phyloP scores from a whole-genome alignment of 441 rosid species.

The Eutrema salsugineum region DNA sequence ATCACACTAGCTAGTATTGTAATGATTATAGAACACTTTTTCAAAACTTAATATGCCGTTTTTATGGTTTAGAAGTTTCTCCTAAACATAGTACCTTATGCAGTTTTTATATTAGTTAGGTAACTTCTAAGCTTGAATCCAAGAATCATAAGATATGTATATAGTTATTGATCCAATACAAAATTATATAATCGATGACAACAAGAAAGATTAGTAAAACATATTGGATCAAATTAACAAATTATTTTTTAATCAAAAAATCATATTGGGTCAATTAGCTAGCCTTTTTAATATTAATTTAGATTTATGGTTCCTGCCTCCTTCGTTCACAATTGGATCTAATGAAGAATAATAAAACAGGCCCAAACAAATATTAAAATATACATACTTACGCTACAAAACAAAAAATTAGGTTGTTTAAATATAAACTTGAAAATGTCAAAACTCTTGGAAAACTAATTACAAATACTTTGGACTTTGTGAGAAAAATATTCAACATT shows the following conservation, averaged over 20 bases:
- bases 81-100: background rate
- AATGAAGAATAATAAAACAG: background rate
- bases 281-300: background rate
- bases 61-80: background rate
- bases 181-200: background rate
- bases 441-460: conserved; percentile 19
- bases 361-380: background rate
- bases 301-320: background rate
- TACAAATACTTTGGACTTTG: background rate
- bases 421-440: conserved; percentile 23
- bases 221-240: background rate
- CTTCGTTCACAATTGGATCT: conserved; percentile 10
- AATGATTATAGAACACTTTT: background rate
- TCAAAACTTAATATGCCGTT: background rate
- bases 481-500: conserved; percentile 23
- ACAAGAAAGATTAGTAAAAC: background rate
- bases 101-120: background rate
- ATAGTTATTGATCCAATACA: background rate
- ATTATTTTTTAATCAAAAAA: no score
- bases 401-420: background rate
- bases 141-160: background rate
- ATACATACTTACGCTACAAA: conserved; percentile 11
- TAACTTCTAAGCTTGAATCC: background rate
- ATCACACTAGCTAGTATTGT: background rate
- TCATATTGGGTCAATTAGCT: background rate